Evolutionary conservation across 192 early-diverging fungal genomes (phyloP).

Genomic region (Coemansia sp.): DNA sequence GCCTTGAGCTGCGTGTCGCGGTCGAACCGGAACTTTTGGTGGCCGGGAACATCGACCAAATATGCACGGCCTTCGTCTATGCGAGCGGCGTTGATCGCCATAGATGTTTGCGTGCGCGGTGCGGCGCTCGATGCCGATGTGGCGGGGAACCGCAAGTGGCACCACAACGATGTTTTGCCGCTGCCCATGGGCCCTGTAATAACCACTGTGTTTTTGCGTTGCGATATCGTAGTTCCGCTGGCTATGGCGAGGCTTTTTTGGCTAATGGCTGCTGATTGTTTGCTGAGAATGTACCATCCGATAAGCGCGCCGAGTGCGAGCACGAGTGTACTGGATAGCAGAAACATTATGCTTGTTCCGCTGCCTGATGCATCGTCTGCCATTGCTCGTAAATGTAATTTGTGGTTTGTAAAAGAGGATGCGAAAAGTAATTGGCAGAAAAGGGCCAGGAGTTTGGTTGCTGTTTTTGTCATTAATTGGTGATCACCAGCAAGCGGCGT

Average conservation of each 20-base stretch:
- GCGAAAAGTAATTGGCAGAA: not conserved
- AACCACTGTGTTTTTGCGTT: slow-evolving; percentile 24
- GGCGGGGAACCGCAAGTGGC: slow-evolving; percentile 32
- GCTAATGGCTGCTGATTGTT: slow-evolving; percentile 47
- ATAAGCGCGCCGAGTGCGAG: not conserved
- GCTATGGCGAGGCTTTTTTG: slow-evolving; percentile 31
- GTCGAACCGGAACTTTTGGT: slow-evolving; percentile 76
- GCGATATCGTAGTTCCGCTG: slow-evolving; percentile 15
- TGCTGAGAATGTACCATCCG: slow-evolving; percentile 31
- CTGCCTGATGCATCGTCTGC: not conserved
- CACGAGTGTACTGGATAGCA: slow-evolving; percentile 1
- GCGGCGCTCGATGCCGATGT: slow-evolving; percentile 1
- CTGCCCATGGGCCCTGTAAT: slow-evolving; percentile 35
- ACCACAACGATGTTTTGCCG: slow-evolving; percentile 48
- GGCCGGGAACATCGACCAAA: slow-evolving; percentile 86
- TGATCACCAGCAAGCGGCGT: not conserved
- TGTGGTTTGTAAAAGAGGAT: not conserved
- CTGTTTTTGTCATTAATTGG: not conserved
- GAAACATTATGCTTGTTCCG: slow-evolving; percentile 1
- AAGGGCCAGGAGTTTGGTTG: not conserved
- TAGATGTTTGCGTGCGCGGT: slow-evolving; percentile 42
- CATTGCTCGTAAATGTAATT: not conserved
- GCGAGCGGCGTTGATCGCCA: slow-evolving; percentile 40
- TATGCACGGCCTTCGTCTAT: slow-evolving; percentile 23
- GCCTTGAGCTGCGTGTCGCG: slow-evolving; percentile 68